A percentile compares a stretch with the other conserved stretches of the same genome.
These are phyloP conservation scores for Leucoagaricus sp. DNA, from an alignment of 1,284 basidiomycete species.

Conservation along the genomic window DNA sequence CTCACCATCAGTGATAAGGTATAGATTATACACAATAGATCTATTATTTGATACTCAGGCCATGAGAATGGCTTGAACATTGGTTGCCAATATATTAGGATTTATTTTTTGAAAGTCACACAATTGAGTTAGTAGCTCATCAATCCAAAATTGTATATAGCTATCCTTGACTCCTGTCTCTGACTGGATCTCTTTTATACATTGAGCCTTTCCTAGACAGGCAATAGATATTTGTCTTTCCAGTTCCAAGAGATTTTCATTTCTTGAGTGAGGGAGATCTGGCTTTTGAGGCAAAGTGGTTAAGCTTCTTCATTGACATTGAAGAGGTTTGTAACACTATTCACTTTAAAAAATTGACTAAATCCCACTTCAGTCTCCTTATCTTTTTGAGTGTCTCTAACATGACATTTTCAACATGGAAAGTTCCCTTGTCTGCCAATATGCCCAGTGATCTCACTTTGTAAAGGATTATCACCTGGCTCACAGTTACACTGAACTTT, in stretches of 20 bases:
- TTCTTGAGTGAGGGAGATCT: background rate
- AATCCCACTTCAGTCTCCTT: slow-evolving; percentile 28
- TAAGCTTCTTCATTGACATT: no score
- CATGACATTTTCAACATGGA: slow-evolving; percentile 33
- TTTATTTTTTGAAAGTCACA: slow-evolving; percentile 16
- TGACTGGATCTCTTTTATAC: slow-evolving; percentile 23
- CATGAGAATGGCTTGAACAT: background rate
- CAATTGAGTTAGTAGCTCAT: slow-evolving; percentile 21
- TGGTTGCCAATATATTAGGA: background rate
- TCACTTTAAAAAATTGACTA: slow-evolving; percentile 23
- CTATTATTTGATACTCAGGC: background rate
- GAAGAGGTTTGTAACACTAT: slow-evolving; percentile 12
- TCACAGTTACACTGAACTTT: slow-evolving; percentile 25
- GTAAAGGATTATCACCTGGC: slow-evolving; percentile 38
- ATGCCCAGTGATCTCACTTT: slow-evolving; percentile 32
- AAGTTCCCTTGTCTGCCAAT: slow-evolving; percentile 31
- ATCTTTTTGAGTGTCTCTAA: slow-evolving; percentile 29
- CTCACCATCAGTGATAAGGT: background rate
- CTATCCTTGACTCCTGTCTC: slow-evolving; percentile 29
- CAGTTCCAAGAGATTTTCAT: slow-evolving; percentile 3
- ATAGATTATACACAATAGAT: background rate
- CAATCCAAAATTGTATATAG: slow-evolving; percentile 28
- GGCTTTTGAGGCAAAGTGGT: background rate
- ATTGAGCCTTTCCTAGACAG: slow-evolving; percentile 19
- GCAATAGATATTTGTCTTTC: slow-evolving; percentile 18